phyloP scores from a whole-genome alignment of 148 eudicot genomes.

The Pharnaceum exiguum region DNA sequence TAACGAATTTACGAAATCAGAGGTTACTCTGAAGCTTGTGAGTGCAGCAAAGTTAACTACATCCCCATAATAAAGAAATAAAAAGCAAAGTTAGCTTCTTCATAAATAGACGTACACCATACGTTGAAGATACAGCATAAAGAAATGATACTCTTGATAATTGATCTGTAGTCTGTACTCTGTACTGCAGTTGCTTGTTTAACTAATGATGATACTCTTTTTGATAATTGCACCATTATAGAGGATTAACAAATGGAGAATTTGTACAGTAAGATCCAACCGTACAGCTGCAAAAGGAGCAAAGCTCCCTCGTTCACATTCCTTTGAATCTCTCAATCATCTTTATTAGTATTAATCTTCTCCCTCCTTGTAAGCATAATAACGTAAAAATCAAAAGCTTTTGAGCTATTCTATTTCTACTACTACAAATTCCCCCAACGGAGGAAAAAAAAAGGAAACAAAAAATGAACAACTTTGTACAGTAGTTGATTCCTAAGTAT shows the following conservation, averaged over 20 bases:
- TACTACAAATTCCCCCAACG: not conserved
- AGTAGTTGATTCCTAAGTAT: slow-evolving; percentile 13
- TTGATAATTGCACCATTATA: not conserved
- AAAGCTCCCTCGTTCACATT: not conserved
- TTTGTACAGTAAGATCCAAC: too few relatives aligned
- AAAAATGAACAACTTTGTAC: slow-evolving; percentile 6
- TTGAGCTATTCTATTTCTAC: slow-evolving; percentile 12
- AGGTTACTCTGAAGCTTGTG: too few relatives aligned
- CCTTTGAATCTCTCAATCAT: slow-evolving; percentile 3
- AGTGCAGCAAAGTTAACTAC: too few relatives aligned
- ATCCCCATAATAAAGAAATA: too few relatives aligned
- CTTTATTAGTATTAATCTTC: slow-evolving; percentile 17
- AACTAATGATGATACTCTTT: too few relatives aligned
- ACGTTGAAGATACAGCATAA: too few relatives aligned
- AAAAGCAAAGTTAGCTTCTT: too few relatives aligned
- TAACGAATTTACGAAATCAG: too few relatives aligned
- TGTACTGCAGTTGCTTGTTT: too few relatives aligned
- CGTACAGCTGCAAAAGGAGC: slow-evolving; percentile 6
- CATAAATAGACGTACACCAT: too few relatives aligned
- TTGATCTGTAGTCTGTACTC: too few relatives aligned
- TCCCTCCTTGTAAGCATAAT: slow-evolving; percentile 18
- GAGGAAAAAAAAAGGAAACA: not conserved
- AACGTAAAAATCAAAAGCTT: slow-evolving; percentile 16
- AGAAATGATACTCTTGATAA: too few relatives aligned
- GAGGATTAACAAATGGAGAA: not conserved